Base-by-base conservation (phyloP, 345 rosid species). In the Citrus australasica region DNA sequence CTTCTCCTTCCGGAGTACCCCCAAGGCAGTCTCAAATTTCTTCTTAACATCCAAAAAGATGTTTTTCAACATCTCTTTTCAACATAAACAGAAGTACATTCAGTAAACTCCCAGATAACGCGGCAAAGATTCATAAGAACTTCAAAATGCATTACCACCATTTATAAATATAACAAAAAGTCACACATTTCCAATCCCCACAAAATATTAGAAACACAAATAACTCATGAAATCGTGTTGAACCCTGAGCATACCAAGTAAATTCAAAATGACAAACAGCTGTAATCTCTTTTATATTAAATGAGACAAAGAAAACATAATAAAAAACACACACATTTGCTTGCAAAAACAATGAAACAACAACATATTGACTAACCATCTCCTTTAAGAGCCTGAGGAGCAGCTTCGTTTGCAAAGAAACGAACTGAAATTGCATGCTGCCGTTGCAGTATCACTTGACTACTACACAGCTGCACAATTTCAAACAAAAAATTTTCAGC, bases 51-150 rank as follows among this genome's bases (percentile, higher is more conserved):
- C 99, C 82, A 88, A 76, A 82, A 92, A 97, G 83, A 97, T 86
- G 82, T 88, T 85, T 93, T 97, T 97, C 91, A 97, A 80, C 94
- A 94, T 90, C 89, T 90, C 99, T 96, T 61, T 82, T 69, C 63
- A 38, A 67, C 37, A 72, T 71, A 82, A 76, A 78, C 32, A 42
- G 30, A 72, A 60, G 70, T 42, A 73, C 72, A 48, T 70, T 11
- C 40, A 78, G 71, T 62, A 67, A 67, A 69, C 60, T 32, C 21
- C 35, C 46, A 67, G 24, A 56, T 22, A n/a, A 75, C 17, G 33
- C 1, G 17, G 30, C 24, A 46, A 51, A 5, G 14, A 51, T 66
- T 48, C 63, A 35, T 53, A 13, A 59, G 32, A 64, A 74, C 38
- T 27, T 55, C 8, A 66, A 62, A 35, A 65, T 11, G 22, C 59